Conservation (phyloP, 1,284 basidiomycete species). For the Ustilago tritici region DNA sequence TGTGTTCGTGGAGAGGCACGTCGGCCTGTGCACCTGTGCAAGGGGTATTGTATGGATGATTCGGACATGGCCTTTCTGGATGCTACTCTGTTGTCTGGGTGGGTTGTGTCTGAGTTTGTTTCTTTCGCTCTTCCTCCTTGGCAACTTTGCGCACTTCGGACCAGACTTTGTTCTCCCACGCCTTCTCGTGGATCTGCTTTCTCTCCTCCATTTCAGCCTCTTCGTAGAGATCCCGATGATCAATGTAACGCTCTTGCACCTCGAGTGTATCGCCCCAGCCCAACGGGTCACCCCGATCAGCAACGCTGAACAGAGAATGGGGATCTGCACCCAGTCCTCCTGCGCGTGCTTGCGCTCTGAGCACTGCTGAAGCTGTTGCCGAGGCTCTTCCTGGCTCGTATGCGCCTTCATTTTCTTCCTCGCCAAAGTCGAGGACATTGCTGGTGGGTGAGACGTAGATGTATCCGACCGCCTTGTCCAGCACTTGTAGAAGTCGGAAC, state of each 20-base stretch:
- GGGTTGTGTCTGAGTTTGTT: constrained; percentile 6
- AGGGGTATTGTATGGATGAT: not conserved
- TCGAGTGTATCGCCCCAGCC: constrained; percentile 62
- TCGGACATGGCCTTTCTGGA: not conserved
- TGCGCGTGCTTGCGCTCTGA: constrained; percentile 20
- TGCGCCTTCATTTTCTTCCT: constrained; percentile 33
- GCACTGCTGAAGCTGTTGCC: constrained; percentile 36
- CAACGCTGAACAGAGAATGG: constrained; percentile 56
- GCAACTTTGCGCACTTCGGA: constrained; percentile 41
- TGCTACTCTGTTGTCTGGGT: constrained; percentile 7
- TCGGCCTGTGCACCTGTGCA: not conserved
- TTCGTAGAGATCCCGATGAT: constrained; percentile 47
- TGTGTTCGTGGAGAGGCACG: not conserved
- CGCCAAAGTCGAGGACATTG: constrained; percentile 17
- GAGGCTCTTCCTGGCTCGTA: constrained; percentile 43
- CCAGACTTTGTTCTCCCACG: constrained; percentile 48
- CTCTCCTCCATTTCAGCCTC: constrained; percentile 39
- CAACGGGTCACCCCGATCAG: constrained; percentile 52
- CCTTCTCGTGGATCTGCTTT: constrained; percentile 41
- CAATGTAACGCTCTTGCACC: constrained; percentile 63
- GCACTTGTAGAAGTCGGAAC: constrained; percentile 60
- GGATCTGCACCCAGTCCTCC: constrained; percentile 46
- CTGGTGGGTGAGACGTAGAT: constrained; percentile 43
- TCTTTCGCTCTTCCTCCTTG: constrained; percentile 34
- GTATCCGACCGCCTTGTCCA: constrained; percentile 68